Evolutionary conservation across 2,329 filamentous ascomycete species (phyloP).

Genomic region (Venturiaceae sp.): DNA sequence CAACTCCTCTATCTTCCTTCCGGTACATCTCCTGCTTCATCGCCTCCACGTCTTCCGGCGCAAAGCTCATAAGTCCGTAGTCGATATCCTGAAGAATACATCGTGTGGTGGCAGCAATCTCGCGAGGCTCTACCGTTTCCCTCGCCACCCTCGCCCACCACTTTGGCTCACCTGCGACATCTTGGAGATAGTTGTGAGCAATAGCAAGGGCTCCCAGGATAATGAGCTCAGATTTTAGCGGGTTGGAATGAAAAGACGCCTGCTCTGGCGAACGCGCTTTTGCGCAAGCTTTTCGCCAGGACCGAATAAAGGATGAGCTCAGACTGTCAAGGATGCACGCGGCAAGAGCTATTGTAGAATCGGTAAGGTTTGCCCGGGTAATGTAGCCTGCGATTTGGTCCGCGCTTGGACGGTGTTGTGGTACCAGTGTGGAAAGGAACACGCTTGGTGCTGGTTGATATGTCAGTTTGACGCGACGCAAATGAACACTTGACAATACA

Average conservation of each 20-base stretch:
- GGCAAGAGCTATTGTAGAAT: slow-evolving; percentile 25
- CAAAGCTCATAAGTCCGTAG: slow-evolving; percentile 25
- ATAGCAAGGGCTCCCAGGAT: slow-evolving; percentile 25
- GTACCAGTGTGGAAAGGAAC: slow-evolving; percentile 26
- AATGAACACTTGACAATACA: background rate
- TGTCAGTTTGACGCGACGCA: slow-evolving; percentile 1
- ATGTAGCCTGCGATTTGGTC: slow-evolving; percentile 20
- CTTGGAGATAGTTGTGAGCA: slow-evolving; percentile 23
- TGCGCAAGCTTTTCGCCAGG: slow-evolving; percentile 17
- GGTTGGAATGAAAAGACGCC: background rate
- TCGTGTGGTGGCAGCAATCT: slow-evolving; percentile 23
- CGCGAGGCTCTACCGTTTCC: slow-evolving; percentile 16
- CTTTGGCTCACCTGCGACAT: slow-evolving; percentile 18
- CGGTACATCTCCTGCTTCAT: slow-evolving; percentile 20
- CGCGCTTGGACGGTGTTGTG: slow-evolving; percentile 20
- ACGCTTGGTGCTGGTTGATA: slow-evolving; percentile 19
- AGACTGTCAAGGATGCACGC: slow-evolving; percentile 27
- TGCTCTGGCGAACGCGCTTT: background rate
- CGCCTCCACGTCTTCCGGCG: slow-evolving; percentile 20
- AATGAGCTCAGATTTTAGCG: slow-evolving; percentile 20
- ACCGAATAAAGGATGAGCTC: slow-evolving; percentile 20
- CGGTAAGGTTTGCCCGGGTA: slow-evolving; percentile 20
- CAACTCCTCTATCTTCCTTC: background rate
- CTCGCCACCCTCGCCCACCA: slow-evolving; percentile 23
- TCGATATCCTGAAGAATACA: slow-evolving; percentile 26